These are phyloP conservation scores for Phytophthora palmivora DNA, from an alignment of 352 stramenopile genomes.

Conservation along the genomic window DNA sequence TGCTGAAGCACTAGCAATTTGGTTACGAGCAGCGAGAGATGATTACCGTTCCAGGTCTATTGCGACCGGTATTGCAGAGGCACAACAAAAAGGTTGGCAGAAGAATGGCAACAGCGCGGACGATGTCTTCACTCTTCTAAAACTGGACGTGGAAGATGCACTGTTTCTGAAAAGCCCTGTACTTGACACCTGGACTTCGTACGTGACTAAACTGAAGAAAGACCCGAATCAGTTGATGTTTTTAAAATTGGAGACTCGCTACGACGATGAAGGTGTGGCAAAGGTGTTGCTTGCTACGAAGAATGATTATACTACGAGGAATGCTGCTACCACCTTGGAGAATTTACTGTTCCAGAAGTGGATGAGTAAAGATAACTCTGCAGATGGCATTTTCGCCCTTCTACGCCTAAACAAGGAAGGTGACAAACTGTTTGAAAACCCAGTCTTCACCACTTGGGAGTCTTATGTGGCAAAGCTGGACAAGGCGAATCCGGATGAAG, in stretches of 20 bases:
- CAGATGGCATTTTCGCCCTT: background rate
- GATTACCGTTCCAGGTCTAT: background rate
- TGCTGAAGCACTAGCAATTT: background rate
- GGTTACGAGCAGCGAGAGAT: background rate
- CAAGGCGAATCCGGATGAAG: background rate
- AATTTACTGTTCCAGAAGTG: background rate
- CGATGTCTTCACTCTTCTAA: background rate
- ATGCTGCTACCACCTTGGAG: background rate
- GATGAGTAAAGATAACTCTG: background rate
- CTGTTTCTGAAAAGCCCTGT: background rate
- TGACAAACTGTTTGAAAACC: background rate
- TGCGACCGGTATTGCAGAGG: background rate
- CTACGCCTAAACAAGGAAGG: background rate
- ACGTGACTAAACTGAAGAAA: background rate
- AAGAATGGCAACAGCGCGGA: background rate
- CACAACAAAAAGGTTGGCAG: background rate
- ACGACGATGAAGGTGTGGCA: background rate
- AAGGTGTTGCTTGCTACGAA: background rate
- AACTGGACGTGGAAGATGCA: background rate
- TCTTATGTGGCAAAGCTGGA: background rate
- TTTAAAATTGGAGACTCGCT: background rate
- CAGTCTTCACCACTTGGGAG: background rate
- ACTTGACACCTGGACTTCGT: background rate
- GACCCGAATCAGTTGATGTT: background rate
- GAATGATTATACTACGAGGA: background rate